phyloP scores from a whole-genome alignment of 257 asterid genomes.

The Plantago ovata region DNA sequence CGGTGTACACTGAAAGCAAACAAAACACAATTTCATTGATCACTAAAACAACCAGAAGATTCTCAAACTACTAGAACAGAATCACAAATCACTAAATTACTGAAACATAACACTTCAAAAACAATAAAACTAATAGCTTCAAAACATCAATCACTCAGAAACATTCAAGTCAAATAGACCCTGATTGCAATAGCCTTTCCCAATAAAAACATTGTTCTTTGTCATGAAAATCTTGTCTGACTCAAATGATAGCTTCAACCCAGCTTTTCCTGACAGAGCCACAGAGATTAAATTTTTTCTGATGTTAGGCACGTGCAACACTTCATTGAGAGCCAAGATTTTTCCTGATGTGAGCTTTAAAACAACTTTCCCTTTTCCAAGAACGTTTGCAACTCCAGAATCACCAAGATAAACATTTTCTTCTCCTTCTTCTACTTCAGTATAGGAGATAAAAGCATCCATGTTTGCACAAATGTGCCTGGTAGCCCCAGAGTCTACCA shows the following conservation, averaged over 20 bases:
- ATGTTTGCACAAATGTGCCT: background rate
- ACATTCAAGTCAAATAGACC: background rate
- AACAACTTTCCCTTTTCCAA: background rate
- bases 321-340: background rate
- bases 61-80: no score
- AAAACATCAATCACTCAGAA: no score
- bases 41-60: no score
- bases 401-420: background rate
- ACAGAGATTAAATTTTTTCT: background rate
- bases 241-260: background rate
- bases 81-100: no score
- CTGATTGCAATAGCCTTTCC: constrained; percentile 1
- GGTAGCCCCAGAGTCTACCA: constrained; percentile 3
- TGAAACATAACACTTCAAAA: no score
- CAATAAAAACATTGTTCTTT: background rate
- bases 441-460: background rate
- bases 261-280: constrained; percentile 2
- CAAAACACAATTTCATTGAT: no score
- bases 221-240: background rate
- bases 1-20: no score
- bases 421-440: background rate
- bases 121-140: no score
- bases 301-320: background rate
- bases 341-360: background rate
- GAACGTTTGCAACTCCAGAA: background rate